phyloP scores from a whole-genome alignment of 805 yeast genomes.

The Hanseniaspora meyeri region DNA sequence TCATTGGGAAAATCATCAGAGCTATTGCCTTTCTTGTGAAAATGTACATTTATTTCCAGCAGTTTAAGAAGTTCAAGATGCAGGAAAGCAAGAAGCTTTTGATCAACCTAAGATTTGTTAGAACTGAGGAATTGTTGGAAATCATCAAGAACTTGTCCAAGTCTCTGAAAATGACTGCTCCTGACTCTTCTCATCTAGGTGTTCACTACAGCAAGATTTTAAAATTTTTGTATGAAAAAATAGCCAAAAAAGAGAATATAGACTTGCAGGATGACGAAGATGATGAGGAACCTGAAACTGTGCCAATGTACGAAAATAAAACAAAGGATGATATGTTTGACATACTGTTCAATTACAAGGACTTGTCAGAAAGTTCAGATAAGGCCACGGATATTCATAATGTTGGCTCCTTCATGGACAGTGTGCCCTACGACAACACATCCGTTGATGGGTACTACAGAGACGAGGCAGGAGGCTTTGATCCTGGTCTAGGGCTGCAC shows the following conservation, averaged over 20 bases:
- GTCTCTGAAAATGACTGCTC: conserved; percentile 67
- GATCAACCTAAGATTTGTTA: conserved; percentile 49
- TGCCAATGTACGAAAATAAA: neutral
- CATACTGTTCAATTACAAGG: conserved; percentile 4
- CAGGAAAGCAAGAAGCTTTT: conserved; percentile 33
- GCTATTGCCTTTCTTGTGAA: conserved; percentile 86
- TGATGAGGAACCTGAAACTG: conserved; percentile 23
- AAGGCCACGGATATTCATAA: neutral
- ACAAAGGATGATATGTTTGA: conserved; percentile 10
- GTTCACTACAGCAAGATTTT: conserved; percentile 66
- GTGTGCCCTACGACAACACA: neutral
- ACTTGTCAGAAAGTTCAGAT: neutral
- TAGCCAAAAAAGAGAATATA: conserved; percentile 24
- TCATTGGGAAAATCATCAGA: conserved; percentile 76
- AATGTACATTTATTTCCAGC: conserved; percentile 50
- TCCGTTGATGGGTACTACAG: neutral
- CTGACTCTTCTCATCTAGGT: conserved; percentile 78
- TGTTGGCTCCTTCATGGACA: neutral
- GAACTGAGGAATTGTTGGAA: conserved; percentile 56
- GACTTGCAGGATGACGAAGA: conserved; percentile 26
- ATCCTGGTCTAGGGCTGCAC: neutral
- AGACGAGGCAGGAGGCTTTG: neutral
- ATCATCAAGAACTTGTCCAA: conserved; percentile 62
- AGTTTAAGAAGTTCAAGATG: conserved; percentile 25
- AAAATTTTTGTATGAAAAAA: conserved; percentile 63